Evolutionary conservation across 2,329 filamentous ascomycete species (phyloP).

Genomic region (Apiospora sp.): DNA sequence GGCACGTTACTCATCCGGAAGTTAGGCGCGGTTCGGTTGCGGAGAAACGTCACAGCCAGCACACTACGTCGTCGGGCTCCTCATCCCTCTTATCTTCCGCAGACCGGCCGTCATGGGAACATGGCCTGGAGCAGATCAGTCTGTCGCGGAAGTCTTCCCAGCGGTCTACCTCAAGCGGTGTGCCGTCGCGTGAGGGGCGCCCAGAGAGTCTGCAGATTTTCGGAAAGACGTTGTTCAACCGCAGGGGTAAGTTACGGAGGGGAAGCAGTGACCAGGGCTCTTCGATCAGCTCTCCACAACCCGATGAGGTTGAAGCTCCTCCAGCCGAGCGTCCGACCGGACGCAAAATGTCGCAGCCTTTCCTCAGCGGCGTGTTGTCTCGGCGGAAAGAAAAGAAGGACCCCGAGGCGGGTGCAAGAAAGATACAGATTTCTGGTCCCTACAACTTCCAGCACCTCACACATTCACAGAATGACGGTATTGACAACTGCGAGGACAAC

Average conservation of each 20-base stretch:
- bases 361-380: slow-evolving; percentile 60
- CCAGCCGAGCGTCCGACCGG: slow-evolving; percentile 43
- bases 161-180: slow-evolving; percentile 61
- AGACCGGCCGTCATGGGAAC: slow-evolving; percentile 60
- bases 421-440: slow-evolving; percentile 65
- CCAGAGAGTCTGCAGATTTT: slow-evolving; percentile 68
- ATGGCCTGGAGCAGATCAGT: slow-evolving; percentile 54
- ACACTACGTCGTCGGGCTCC: slow-evolving; percentile 62
- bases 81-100: slow-evolving; percentile 59
- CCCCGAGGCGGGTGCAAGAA: slow-evolving; percentile 44
- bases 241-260: slow-evolving; percentile 59
- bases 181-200: slow-evolving; percentile 62
- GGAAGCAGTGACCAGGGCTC: slow-evolving; percentile 59
- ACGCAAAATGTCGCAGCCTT: slow-evolving; percentile 50
- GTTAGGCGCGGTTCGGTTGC: slow-evolving; percentile 61
- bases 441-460: slow-evolving; percentile 74
- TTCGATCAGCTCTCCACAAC: slow-evolving; percentile 57
- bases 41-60: slow-evolving; percentile 55
- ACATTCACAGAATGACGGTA: slow-evolving; percentile 61
- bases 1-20: slow-evolving; percentile 56
- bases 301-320: slow-evolving; percentile 45
- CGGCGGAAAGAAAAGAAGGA: slow-evolving; percentile 54
- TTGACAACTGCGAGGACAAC: slow-evolving; percentile 51
- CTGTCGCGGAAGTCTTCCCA: slow-evolving; percentile 65
- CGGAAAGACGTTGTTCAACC: slow-evolving; percentile 66